A percentile compares a stretch with the other conserved stretches of the same genome.
These are phyloP conservation scores for Colletotrichum tropicicola DNA, from an alignment of 2,329 filamentous ascomycete genomes.

Conservation along the genomic window DNA sequence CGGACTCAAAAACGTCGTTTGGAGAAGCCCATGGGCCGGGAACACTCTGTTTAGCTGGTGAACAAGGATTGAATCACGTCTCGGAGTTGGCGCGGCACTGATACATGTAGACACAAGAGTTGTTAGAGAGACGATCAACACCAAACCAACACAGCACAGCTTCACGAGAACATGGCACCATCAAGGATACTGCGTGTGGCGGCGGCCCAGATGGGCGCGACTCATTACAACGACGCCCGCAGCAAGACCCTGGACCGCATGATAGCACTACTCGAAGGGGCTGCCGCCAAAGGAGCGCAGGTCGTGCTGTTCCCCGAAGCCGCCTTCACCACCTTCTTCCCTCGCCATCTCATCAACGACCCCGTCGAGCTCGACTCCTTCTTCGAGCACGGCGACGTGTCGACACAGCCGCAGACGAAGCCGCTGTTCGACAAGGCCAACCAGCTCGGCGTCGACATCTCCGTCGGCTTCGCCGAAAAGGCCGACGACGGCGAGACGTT, in stretches of 20 bases:
- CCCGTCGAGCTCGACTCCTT: constrained; percentile 53
- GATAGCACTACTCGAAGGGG: constrained; percentile 56
- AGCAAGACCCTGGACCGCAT: constrained; percentile 55
- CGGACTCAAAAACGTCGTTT: background rate
- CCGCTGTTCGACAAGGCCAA: constrained; percentile 58
- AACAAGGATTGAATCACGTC: too few species aligned
- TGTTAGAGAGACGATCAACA: background rate
- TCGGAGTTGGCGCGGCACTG: too few species aligned
- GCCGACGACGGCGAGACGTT: constrained; percentile 44
- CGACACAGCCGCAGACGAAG: constrained; percentile 51
- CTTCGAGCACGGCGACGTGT: constrained; percentile 57
- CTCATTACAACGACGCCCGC: constrained; percentile 46
- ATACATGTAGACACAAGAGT: background rate
- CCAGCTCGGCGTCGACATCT: constrained; percentile 58
- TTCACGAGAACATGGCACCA: background rate
- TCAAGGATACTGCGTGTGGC: constrained; percentile 44
- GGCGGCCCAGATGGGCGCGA: constrained; percentile 62
- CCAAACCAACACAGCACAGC: too few species aligned
- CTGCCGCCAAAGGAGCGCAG: constrained; percentile 52
- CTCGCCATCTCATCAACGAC: constrained; percentile 57
- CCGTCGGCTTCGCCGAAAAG: constrained; percentile 61
- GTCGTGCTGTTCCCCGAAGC: constrained; percentile 63
- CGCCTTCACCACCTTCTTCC: constrained; percentile 67
- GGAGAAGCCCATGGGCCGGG: background rate
- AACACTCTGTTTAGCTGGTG: too few species aligned